Conservation (phyloP, 2,329 filamentous ascomycete species). For the Purpureocillium lavendulum region DNA sequence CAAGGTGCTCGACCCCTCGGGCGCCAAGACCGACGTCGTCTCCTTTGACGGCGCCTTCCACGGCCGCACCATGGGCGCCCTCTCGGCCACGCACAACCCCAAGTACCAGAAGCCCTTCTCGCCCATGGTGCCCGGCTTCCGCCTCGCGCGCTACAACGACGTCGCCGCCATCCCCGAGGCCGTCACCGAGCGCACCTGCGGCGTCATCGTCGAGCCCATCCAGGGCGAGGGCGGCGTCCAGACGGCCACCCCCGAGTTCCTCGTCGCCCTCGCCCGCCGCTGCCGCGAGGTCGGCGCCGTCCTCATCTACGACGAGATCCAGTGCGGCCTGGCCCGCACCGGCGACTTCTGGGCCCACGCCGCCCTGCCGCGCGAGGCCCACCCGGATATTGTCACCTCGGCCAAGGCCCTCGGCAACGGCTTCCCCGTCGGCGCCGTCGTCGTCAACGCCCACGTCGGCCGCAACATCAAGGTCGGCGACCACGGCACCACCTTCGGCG, state of each 20-base stretch:
- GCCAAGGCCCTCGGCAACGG: slow-evolving; percentile 97
- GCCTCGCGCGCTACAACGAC: slow-evolving; percentile 80
- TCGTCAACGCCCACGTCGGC: slow-evolving; percentile 30
- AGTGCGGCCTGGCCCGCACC: slow-evolving; percentile 84
- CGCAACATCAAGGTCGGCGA: slow-evolving; percentile 54
- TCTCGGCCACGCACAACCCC: slow-evolving; percentile 94
- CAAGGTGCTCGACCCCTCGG: slow-evolving; percentile 62
- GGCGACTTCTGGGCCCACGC: slow-evolving; percentile 86
- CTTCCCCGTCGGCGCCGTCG: slow-evolving; percentile 77
- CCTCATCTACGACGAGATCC: slow-evolving; percentile 93
- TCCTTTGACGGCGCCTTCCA: slow-evolving; percentile 93
- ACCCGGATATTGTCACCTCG: slow-evolving; percentile 88
- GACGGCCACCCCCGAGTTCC: slow-evolving; percentile 73
- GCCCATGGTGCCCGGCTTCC: slow-evolving; percentile 92
- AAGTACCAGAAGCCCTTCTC: slow-evolving; percentile 96
- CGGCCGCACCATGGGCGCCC: slow-evolving; percentile 87
- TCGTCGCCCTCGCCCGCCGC: slow-evolving; percentile 71
- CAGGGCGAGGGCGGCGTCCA: slow-evolving; percentile 95
- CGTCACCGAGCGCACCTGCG: slow-evolving; percentile 80
- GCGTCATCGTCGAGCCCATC: slow-evolving; percentile 93
- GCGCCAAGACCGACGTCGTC: slow-evolving; percentile 73
- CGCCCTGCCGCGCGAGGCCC: slow-evolving; percentile 64
- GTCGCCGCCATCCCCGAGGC: slow-evolving; percentile 60
- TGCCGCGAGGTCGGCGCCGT: slow-evolving; percentile 84
- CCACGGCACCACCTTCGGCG: slow-evolving; percentile 90